Evolutionary conservation across 202 grass and related monocot species (phyloP).

Genomic region (Cymbopogon flexuosus): DNA sequence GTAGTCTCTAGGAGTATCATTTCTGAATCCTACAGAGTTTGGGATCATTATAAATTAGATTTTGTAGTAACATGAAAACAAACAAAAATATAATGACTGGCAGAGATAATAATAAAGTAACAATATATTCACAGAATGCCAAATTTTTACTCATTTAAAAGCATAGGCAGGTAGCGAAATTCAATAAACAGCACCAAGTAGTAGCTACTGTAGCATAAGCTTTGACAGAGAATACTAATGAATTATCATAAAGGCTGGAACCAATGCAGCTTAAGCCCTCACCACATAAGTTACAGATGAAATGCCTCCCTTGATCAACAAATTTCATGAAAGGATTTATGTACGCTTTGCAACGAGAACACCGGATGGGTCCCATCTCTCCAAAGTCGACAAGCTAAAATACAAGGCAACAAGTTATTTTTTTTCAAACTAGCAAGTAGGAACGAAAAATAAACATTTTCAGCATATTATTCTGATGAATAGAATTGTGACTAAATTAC

Average conservation of each 20-base stretch:
- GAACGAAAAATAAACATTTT: background rate
- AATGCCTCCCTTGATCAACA: conserved; percentile 71
- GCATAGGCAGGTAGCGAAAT: background rate
- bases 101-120: background rate
- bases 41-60: background rate
- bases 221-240: conserved; percentile 1
- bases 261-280: conserved; percentile 21
- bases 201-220: background rate
- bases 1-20: conserved; percentile 94
- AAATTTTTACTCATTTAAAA: background rate
- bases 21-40: conserved; percentile 62
- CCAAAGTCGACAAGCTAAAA: conserved; percentile 83
- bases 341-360: conserved; percentile 84
- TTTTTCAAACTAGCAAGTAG: background rate
- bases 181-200: background rate
- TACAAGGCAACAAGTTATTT: conserved; percentile 16
- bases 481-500: background rate
- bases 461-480: background rate
- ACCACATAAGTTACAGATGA: conserved; percentile 89
- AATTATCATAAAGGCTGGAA: conserved; percentile 1
- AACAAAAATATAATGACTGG: conserved; percentile 6
- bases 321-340: conserved; percentile 95
- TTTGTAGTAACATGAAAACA: background rate
- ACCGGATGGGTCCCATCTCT: conserved; percentile 78
- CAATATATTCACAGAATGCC: background rate